Evolutionary conservation across 805 yeast genomes (phyloP), one percentile per base, ranked within the genome.

Genomic region (Candida jianshihensis): DNA sequence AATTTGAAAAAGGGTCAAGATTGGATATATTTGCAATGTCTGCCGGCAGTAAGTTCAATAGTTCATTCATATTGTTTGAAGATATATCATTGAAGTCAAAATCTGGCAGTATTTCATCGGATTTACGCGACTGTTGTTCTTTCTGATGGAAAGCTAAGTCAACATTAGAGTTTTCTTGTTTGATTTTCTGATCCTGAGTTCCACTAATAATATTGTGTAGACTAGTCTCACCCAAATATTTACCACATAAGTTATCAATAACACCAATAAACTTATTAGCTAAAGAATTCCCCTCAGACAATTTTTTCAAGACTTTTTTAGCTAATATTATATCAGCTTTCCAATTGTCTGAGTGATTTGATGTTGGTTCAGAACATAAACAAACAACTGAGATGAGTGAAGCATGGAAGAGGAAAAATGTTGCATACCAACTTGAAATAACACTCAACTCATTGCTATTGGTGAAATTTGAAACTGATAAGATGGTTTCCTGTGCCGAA

Each of bases 391-490:
- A 77, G 33, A 78, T 72, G 38, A 78, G 56, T 5, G 73, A 69
- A 2, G 84, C 82, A 51, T 78, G 83, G 56, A 78, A 76, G 12
- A 76, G 44, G 52, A 74, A 79, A 48, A 74, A 78, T 0, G 77
- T 71, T 5, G 81, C 73, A 54, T 77, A 73, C 85, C 85, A 78
- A 19, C 73, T 68, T 12, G 74, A 64, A 21, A 75, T 60, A 19
- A 70, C 66, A n/a, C 73, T 64, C 15, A 66, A 39, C 10, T 58
- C 57, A 34, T 59, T 51, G 26, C 56, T 58, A 19, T 46, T 44
- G 17, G 57, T 48, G 42, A 60, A 73, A 20, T 59, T 60, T 18
- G 64, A 56, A 8, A 78, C 72, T 7, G 78, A 68, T 27, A 57
- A 37, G 13, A 79, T 72, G 1, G 80, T 73, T 19, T 67, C 71